Base-by-base conservation (phyloP, 768 basidiomycete genomes). In the Kwoniella europaea region DNA sequence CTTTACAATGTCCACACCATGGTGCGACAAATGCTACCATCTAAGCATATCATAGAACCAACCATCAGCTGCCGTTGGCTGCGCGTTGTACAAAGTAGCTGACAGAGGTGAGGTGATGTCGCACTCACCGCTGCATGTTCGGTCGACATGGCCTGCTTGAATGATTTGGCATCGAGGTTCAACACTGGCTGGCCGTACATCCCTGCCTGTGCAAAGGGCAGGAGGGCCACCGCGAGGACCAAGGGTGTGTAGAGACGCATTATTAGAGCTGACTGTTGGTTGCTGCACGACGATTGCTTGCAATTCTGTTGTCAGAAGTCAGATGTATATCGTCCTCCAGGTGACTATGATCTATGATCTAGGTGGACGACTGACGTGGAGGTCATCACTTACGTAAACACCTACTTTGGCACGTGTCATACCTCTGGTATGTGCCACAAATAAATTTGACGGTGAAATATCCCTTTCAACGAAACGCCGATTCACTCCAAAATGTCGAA, bases 21-120 rank as follows among this genome's bases (percentile, higher is more conserved):
- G 93, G 92, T n/a, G 94, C 94, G 13, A 94, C 91, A 79, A 95
- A 97, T 1, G 93, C 94, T 18, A 96, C 90, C 79, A 94, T 82
- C 79, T 80, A n/a, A n/a, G n/a, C n/a, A n/a, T n/a, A n/a, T n/a
- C n/a, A n/a, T n/a, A n/a, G n/a, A n/a, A n/a, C n/a, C n/a, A n/a
- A n/a, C n/a, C n/a, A n/a, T 61, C 59, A 61, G 59, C 59, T 59
- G 29, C 2, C 16, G 41, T 16, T 50, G 0, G 1, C 16, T 18
- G 12, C 41, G 35, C 1, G 7, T 1, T 18, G 35, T 35, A 4
- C n/a, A 4, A 43, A 2, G 16, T 22, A 62, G 29, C 62, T 7
- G 16, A 10, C 12, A 10, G 22, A n/a, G n/a, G n/a, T n/a, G n/a
- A n/a, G n/a, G n/a, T n/a, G n/a, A n/a, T n/a, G n/a, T n/a, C n/a